Percentiles rank a stretch among this genome's conserved stretches.
Evolutionary conservation across 495 filamentous ascomycete species (phyloP).

Genomic region (Trichoderma reesei): DNA sequence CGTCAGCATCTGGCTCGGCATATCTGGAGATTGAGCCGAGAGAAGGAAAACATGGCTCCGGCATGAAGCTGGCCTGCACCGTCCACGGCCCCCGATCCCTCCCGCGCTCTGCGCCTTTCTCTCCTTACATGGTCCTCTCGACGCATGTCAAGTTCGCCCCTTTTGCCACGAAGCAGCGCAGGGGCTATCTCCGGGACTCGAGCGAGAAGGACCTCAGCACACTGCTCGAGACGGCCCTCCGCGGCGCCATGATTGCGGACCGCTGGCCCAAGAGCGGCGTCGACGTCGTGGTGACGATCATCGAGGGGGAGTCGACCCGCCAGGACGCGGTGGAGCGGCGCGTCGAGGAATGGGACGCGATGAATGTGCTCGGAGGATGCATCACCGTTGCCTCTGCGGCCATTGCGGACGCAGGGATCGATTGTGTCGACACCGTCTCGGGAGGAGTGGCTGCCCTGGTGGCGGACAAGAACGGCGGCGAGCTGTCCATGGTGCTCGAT

Average conservation of each 20-base stretch:
- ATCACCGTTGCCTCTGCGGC: constrained; percentile 94
- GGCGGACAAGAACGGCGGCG: constrained; percentile 23
- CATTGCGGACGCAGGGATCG: constrained; percentile 88
- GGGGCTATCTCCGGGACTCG: constrained; percentile 78
- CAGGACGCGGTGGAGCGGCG: constrained; percentile 37
- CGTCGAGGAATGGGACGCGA: constrained; percentile 57
- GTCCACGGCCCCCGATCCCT: constrained; percentile 90
- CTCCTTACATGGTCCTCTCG: constrained; percentile 78
- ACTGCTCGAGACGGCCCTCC: constrained; percentile 81
- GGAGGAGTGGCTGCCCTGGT: constrained; percentile 85
- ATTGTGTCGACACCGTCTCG: constrained; percentile 83
- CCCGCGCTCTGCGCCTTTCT: constrained; percentile 79
- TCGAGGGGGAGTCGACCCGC: constrained; percentile 70
- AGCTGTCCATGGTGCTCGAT: constrained; percentile 58
- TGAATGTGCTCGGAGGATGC: constrained; percentile 85
- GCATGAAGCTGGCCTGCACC: constrained; percentile 81
- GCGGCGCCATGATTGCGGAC: constrained; percentile 81
- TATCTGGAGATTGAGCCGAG: constrained; percentile 77
- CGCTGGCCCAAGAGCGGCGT: constrained; percentile 95
- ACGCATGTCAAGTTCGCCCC: constrained; percentile 94
- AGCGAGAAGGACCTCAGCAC: constrained; percentile 82
- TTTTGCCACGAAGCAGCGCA: constrained; percentile 72
- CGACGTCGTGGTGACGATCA: constrained; percentile 81
- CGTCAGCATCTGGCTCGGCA: constrained; percentile 87
- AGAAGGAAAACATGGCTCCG: constrained; percentile 40